phyloP scores from a whole-genome alignment of 2,329 filamentous ascomycete genomes.

The Calonectria ilicicola region DNA sequence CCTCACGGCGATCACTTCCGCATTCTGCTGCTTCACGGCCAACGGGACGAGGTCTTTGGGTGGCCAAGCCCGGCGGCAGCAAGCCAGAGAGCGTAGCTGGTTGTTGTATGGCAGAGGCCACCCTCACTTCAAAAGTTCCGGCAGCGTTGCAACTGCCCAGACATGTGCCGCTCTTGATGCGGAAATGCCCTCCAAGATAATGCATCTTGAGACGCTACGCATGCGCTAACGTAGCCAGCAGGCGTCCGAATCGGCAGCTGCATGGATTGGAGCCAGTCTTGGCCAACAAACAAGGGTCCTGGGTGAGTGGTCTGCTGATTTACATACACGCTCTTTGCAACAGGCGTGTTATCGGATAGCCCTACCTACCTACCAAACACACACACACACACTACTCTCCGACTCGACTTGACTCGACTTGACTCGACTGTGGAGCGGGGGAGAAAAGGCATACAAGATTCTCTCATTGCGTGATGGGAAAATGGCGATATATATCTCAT shows the following conservation, averaged over 20 bases:
- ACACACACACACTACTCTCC: no score
- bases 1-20: slow-evolving; percentile 10
- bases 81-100: not conserved
- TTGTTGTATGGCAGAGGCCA: slow-evolving; percentile 4
- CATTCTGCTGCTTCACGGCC: not conserved
- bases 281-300: not conserved
- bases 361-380: no score
- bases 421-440: not conserved
- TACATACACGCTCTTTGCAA: not conserved
- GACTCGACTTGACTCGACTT: no score
- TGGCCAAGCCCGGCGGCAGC: not conserved
- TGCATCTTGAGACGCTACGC: slow-evolving; percentile 26
- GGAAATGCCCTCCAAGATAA: slow-evolving; percentile 32
- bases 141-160: slow-evolving; percentile 20
- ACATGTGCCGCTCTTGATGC: slow-evolving; percentile 15
- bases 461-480: not conserved
- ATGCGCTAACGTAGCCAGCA: slow-evolving; percentile 27
- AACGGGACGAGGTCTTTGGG: not conserved
- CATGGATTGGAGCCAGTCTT: slow-evolving; percentile 10
- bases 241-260: slow-evolving; percentile 17
- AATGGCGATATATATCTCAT: not conserved
- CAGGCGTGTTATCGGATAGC: not conserved
- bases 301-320: slow-evolving; percentile 15
- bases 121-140: slow-evolving; percentile 29
- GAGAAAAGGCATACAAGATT: not conserved